phyloP scores from a whole-genome alignment of 805 yeast species.

The Lachancea sp. region DNA sequence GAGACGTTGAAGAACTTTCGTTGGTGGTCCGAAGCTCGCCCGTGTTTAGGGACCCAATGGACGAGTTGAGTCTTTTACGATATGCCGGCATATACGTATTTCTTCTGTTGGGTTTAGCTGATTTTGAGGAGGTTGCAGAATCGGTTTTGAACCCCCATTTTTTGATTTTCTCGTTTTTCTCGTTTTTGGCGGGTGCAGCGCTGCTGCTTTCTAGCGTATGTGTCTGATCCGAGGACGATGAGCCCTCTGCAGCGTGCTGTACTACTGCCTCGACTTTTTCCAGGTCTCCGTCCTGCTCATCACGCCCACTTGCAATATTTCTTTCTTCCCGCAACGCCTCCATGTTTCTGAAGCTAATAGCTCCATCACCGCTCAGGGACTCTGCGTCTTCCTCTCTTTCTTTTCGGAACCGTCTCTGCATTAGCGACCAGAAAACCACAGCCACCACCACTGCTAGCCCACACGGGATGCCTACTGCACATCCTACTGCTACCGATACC shows the following conservation, averaged over 20 bases:
- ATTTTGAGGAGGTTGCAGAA: not conserved
- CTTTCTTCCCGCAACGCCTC: constrained; percentile 20
- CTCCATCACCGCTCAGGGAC: constrained; percentile 34
- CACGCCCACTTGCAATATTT: too few relatives aligned
- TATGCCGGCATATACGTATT: constrained; percentile 34
- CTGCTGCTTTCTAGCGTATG: constrained; percentile 3
- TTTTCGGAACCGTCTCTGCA: constrained; percentile 33
- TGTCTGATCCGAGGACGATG: constrained; percentile 18
- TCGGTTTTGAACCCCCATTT: not conserved
- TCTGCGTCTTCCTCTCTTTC: constrained; percentile 36
- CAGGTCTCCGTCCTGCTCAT: not conserved
- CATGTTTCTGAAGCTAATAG: constrained; percentile 29
- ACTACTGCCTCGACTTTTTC: constrained; percentile 2
- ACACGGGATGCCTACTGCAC: constrained; percentile 49
- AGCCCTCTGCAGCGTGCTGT: constrained; percentile 10
- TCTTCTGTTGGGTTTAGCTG: constrained; percentile 3
- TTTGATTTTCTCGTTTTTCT: not conserved
- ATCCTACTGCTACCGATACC: constrained; percentile 42
- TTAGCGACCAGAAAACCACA: constrained; percentile 34
- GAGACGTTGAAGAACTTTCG: constrained; percentile 13
- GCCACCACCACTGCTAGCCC: constrained; percentile 35
- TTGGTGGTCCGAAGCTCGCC: constrained; percentile 15
- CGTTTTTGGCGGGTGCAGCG: not conserved
- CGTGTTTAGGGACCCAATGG: constrained; percentile 17
- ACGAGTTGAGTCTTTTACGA: constrained; percentile 30